Evolutionary conservation across 768 basidiomycete species (phyloP).

Genomic region (Dentipellis fragilis): DNA sequence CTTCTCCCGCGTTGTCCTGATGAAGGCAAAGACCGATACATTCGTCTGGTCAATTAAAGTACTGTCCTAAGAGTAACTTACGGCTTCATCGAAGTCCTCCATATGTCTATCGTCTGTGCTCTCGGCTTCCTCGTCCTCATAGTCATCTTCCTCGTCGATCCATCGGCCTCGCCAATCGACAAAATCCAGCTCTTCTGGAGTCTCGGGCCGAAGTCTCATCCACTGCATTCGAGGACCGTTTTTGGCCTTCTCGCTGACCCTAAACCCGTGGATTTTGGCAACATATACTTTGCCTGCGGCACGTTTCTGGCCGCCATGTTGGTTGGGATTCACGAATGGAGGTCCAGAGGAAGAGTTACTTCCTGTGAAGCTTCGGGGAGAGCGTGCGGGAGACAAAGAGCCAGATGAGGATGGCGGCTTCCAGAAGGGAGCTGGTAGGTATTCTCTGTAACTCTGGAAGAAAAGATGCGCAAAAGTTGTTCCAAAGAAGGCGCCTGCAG

Average conservation of each 20-base stretch:
- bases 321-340: conserved; percentile 81
- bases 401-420: conserved; percentile 48
- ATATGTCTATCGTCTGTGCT: conserved; percentile 53
- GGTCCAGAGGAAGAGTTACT: conserved; percentile 33
- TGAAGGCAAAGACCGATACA: background rate
- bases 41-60: background rate
- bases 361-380: conserved; percentile 41
- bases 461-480: conserved; percentile 98
- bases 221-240: conserved; percentile 96
- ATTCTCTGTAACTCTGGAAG: conserved; percentile 94
- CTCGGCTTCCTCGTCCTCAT: conserved; percentile 37
- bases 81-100: conserved; percentile 76
- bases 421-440: conserved; percentile 91
- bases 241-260: conserved; percentile 90
- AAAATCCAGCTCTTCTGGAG: conserved; percentile 66
- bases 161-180: conserved; percentile 90
- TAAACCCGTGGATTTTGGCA: conserved; percentile 95
- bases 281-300: conserved; percentile 82
- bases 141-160: conserved; percentile 72
- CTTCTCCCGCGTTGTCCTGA: conserved; percentile 33
- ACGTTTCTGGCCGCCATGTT: conserved; percentile 80
- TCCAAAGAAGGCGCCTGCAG: conserved; percentile 92
- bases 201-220: conserved; percentile 82
- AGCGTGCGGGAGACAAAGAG: conserved; percentile 42
- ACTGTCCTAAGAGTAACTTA: conserved; percentile 24